Conservation (phyloP, 805 yeast genomes). For the Saturnispora kantuleensis region DNA sequence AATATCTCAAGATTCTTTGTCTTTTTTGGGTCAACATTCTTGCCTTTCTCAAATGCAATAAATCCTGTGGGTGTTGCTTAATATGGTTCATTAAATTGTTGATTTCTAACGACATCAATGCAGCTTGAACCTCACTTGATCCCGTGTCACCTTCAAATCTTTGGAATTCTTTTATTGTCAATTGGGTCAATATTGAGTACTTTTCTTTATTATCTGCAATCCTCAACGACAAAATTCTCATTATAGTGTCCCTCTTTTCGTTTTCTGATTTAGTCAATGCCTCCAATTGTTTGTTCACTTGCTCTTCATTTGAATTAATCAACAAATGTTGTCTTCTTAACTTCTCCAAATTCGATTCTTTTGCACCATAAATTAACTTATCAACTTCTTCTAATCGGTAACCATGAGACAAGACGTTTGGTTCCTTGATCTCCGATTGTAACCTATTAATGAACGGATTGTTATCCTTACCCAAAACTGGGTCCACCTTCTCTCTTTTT, state of each 20-base stretch:
- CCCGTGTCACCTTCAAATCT: constrained; percentile 88
- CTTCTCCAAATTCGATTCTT: constrained; percentile 17
- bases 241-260: constrained; percentile 57
- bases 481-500: constrained; percentile 48
- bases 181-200: constrained; percentile 43
- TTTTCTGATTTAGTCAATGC: constrained; percentile 27
- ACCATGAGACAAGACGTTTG: constrained; percentile 51
- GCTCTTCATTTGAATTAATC: constrained; percentile 20
- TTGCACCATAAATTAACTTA: constrained; percentile 68
- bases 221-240: constrained; percentile 63
- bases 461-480: constrained; percentile 66
- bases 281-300: constrained; percentile 13
- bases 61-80: constrained; percentile 61
- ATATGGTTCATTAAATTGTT: constrained; percentile 70
- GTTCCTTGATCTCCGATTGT: constrained; percentile 55
- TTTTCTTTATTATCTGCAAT: constrained; percentile 56
- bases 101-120: constrained; percentile 72
- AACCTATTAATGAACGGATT: constrained; percentile 64
- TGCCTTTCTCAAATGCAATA: constrained; percentile 54
- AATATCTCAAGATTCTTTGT: constrained; percentile 71
- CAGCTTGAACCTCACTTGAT: constrained; percentile 94
- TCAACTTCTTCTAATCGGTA: constrained; percentile 59
- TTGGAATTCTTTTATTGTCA: constrained; percentile 74
- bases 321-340: constrained; percentile 34
- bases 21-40: constrained; percentile 85